Conservation (phyloP, 116 monocot genomes). For the Iris pallida region DNA sequence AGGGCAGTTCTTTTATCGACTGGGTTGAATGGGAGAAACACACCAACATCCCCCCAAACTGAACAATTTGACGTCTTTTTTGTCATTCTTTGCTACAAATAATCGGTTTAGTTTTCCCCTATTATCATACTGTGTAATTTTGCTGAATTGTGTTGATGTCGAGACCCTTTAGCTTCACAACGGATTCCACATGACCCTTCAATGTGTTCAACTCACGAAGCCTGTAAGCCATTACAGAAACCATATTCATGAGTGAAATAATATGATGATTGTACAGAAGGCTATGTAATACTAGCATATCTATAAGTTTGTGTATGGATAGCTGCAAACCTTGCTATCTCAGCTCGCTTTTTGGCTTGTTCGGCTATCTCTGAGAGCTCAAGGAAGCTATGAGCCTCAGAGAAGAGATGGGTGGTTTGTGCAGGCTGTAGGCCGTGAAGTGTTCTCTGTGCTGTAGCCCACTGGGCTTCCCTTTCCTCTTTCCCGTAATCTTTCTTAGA, state of each 20-base stretch:
- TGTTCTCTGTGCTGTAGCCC: slow-evolving; percentile 18
- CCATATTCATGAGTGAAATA: background rate
- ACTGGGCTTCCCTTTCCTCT: slow-evolving; percentile 16
- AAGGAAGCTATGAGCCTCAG: background rate
- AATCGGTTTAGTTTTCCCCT: background rate
- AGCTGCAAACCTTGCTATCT: slow-evolving; percentile 8
- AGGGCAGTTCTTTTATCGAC: slow-evolving; percentile 6
- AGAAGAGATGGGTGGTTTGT: background rate
- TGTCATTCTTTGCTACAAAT: background rate
- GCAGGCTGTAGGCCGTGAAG: slow-evolving; percentile 11
- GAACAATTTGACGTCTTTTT: too few relatives aligned
- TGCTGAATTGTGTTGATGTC: slow-evolving; percentile 10
- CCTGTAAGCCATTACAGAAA: background rate
- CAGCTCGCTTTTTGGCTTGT: slow-evolving; percentile 11
- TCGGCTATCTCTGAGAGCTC: slow-evolving; percentile 15
- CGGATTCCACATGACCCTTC: slow-evolving; percentile 11
- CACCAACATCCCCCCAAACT: too few relatives aligned
- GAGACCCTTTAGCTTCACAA: slow-evolving; percentile 7
- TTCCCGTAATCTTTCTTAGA: slow-evolving; percentile 10
- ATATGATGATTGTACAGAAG: too few relatives aligned
- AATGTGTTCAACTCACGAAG: slow-evolving; percentile 10
- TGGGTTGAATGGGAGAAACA: background rate
- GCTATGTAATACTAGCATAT: too few relatives aligned
- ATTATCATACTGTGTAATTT: slow-evolving; percentile 6
- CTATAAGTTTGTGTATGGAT: background rate